These are phyloP conservation scores for Alisma plantagoaquatica DNA, from an alignment of 106 monocot species.

Conservation along the genomic window DNA sequence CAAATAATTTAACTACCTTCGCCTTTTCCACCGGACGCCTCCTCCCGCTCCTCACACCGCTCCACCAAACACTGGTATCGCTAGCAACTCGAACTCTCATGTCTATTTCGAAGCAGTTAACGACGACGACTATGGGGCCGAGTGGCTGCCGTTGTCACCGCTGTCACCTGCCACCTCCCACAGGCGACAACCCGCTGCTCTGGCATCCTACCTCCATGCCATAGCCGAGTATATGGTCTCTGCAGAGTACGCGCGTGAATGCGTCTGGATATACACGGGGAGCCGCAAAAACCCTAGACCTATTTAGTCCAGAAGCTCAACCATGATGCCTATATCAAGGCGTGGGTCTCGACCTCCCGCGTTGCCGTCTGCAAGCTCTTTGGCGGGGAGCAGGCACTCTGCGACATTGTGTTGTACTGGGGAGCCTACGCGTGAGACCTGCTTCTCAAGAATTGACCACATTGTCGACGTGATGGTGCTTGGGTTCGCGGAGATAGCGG, in stretches of 20 bases:
- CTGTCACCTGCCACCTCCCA: too few species aligned
- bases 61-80: slow-evolving; percentile 14
- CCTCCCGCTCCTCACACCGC: slow-evolving; percentile 21
- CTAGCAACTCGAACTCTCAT: slow-evolving; percentile 4
- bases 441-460: slow-evolving; percentile 8
- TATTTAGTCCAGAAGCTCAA: slow-evolving; percentile 5
- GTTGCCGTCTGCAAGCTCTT: slow-evolving; percentile 2
- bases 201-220: slow-evolving; percentile 3
- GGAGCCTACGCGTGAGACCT: slow-evolving; percentile 5
- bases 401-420: slow-evolving; percentile 8
- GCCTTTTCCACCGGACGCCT: too few species aligned
- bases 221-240: slow-evolving; percentile 21
- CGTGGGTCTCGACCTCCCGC: slow-evolving; percentile 4
- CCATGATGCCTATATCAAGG: slow-evolving; percentile 2
- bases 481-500: slow-evolving; percentile 7
- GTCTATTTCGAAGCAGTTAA: too few species aligned
- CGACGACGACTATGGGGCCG: too few species aligned
- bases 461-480: slow-evolving; percentile 1
- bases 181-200: neutral
- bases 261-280: slow-evolving; percentile 7
- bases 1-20: too few species aligned
- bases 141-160: too few species aligned
- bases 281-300: slow-evolving; percentile 5
- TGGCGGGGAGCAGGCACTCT: slow-evolving; percentile 9
- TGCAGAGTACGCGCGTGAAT: slow-evolving; percentile 13